These are phyloP conservation scores for Brassica cretica DNA, from an alignment of 345 rosid genomes.

Conservation along the genomic window DNA sequence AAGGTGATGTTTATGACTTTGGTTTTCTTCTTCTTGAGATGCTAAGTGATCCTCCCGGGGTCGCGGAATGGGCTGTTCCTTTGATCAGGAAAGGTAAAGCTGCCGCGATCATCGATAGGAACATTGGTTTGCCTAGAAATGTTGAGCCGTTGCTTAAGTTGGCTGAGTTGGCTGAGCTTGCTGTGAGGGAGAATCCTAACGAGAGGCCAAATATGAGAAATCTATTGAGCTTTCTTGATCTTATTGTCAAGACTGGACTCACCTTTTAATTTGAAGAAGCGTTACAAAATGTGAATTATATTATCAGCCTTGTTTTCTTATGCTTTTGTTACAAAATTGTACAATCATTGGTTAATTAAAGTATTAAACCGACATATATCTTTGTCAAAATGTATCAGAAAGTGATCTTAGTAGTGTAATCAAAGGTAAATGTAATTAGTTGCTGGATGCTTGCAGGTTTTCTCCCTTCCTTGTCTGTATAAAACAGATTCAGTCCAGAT, in stretches of 20 bases:
- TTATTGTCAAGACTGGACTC: conserved; percentile 66
- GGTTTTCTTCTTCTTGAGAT: conserved; percentile 79
- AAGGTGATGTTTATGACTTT: conserved; percentile 67
- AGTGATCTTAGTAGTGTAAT: not conserved
- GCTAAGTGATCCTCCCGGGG: conserved; percentile 63
- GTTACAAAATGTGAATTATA: conserved; percentile 19
- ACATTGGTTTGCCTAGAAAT: conserved; percentile 67
- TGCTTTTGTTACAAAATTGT: conserved; percentile 13
- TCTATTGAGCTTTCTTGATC: conserved; percentile 63
- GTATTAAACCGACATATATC: conserved; percentile 19
- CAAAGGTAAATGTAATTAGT: no score
- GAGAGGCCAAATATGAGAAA: conserved; percentile 63
- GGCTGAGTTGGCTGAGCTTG: conserved; percentile 75
- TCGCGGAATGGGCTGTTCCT: conserved; percentile 79
- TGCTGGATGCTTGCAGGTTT: no score
- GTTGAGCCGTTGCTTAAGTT: conserved; percentile 85
- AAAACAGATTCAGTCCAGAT: not conserved
- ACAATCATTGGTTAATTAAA: conserved; percentile 28
- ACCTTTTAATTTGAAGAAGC: conserved; percentile 37
- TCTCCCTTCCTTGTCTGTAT: not conserved
- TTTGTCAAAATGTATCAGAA: conserved; percentile 5
- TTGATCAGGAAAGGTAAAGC: conserved; percentile 65
- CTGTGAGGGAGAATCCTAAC: conserved; percentile 58
- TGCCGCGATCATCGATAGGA: conserved; percentile 67
- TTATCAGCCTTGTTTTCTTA: conserved; percentile 7